A percentile compares a stretch with the other conserved stretches of the same genome.
Conservation (phyloP, 768 basidiomycete species). For the Naganishia vishniacii region DNA sequence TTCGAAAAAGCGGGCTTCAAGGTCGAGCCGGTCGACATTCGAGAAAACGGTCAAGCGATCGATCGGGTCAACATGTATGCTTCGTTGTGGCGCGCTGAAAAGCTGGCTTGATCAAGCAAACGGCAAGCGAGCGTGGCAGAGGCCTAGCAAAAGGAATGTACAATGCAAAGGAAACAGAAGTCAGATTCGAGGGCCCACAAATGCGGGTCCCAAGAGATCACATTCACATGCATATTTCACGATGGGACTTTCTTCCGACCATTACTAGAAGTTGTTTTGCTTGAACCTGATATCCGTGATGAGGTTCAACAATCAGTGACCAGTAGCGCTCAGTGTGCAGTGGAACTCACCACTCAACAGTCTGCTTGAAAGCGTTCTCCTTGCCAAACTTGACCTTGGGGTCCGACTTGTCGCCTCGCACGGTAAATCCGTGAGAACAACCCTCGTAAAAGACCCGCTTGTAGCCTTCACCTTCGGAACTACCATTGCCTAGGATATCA, state of each 20-base stretch:
- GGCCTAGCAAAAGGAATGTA: background rate
- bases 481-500: constrained; percentile 53
- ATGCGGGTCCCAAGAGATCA: too few relatives aligned
- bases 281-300: background rate
- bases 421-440: constrained; percentile 57
- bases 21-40: constrained; percentile 55
- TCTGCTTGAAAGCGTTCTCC: constrained; percentile 60
- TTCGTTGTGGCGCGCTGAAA: constrained; percentile 20
- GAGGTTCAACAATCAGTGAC: too few relatives aligned
- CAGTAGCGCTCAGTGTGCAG: background rate
- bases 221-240: too few relatives aligned
- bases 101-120: constrained; percentile 14
- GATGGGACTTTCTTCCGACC: too few relatives aligned
- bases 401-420: constrained; percentile 36
- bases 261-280: background rate
- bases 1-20: constrained; percentile 58
- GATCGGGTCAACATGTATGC: constrained; percentile 68
- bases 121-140: background rate
- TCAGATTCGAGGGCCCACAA: background rate
- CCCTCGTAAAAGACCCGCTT: constrained; percentile 57
- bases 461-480: constrained; percentile 28
- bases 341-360: constrained; percentile 53
- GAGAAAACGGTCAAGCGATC: constrained; percentile 56
- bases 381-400: constrained; percentile 58
- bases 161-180: background rate